phyloP scores from a whole-genome alignment of 1,284 basidiomycete genomes.

The Ustilago nuda region DNA sequence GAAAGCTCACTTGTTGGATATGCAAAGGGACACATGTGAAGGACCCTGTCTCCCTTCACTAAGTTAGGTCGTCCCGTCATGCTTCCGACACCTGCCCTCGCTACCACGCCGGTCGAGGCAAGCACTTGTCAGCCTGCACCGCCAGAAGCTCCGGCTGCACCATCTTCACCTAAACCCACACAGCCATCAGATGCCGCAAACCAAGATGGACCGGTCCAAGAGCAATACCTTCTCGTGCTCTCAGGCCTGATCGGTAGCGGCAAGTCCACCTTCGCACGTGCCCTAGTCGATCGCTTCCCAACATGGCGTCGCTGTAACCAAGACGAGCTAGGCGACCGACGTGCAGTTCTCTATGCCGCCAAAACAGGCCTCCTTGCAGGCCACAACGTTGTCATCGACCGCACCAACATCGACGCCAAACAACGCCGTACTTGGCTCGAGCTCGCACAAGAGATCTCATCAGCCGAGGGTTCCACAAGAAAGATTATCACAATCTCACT shows the following conservation, averaged over 20 bases:
- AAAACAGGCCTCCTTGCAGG: conserved; percentile 22
- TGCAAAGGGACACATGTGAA: neutral
- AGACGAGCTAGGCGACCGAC: conserved; percentile 41
- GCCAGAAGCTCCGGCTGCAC: neutral
- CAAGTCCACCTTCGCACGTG: conserved; percentile 48
- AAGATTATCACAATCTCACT: conserved; percentile 37
- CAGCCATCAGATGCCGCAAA: neutral
- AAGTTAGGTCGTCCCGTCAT: neutral
- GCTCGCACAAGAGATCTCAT: conserved; percentile 22
- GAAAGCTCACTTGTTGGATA: neutral
- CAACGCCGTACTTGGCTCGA: conserved; percentile 49
- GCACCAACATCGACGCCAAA: conserved; percentile 51
- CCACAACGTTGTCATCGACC: conserved; percentile 43
- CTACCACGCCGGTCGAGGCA: conserved; percentile 7
- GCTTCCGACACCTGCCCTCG: conserved; percentile 28
- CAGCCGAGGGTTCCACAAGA: neutral
- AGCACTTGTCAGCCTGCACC: neutral
- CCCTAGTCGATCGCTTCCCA: conserved; percentile 32
- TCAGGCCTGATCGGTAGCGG: conserved; percentile 48
- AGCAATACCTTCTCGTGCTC: conserved; percentile 42
- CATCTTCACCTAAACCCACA: neutral
- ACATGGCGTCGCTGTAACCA: conserved; percentile 50
- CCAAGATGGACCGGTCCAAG: neutral
- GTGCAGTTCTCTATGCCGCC: conserved; percentile 35
- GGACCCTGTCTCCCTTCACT: conserved; percentile 4